Evolutionary conservation across 2,329 filamentous ascomycete species (phyloP), one percentile per base, ranked within the genome.

Genomic region (Neodidymelliopsis sp.): DNA sequence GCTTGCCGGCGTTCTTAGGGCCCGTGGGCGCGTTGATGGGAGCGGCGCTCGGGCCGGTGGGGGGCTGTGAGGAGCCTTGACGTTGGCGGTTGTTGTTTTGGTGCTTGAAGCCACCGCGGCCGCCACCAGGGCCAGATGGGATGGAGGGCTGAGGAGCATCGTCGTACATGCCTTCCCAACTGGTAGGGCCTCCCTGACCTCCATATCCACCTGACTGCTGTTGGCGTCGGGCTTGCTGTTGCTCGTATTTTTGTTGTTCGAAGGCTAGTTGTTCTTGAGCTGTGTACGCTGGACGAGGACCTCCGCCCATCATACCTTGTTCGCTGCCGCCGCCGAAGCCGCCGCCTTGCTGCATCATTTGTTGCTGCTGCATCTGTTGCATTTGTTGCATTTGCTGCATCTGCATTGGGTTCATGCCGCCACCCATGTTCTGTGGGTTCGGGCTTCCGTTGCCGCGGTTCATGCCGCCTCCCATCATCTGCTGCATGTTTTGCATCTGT

Each of bases 121-220:
- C 57, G 15, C 53, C 65, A 46, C 76, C 74, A 39, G 80, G 79
- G 35, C 78, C 81, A 12, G 76, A 78, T 61, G 75, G 79, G 59
- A 86, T 82, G 62, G 87, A 86, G 4, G 90, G 90, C 69, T 93
- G 90, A 12, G 91, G 92, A 2, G 92, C 90, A 70, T 97, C 93
- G 70, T 97, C 93, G 72, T 97, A 97, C 91, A 96, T 96, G 66
- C 93, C 93, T 72, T 97, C 93, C 91, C 92, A 97, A 29, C 88
- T 92, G 18, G 89, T 90, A n/a, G 88, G 88, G 12, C 85, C 85
- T 33, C 84, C 85, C 47, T 78, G 77, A 27, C 76, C 81, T 37
- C 76, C 81, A 71, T 70, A 73, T 19, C 73, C 73, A 46, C 65
- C 68, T 24, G 59, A 60, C 54, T 77, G 73, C 52, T 75, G 73